These are phyloP conservation scores for Colletotrichum cereale DNA, from an alignment of 2,329 filamentous ascomycete species.

Conservation along the genomic window DNA sequence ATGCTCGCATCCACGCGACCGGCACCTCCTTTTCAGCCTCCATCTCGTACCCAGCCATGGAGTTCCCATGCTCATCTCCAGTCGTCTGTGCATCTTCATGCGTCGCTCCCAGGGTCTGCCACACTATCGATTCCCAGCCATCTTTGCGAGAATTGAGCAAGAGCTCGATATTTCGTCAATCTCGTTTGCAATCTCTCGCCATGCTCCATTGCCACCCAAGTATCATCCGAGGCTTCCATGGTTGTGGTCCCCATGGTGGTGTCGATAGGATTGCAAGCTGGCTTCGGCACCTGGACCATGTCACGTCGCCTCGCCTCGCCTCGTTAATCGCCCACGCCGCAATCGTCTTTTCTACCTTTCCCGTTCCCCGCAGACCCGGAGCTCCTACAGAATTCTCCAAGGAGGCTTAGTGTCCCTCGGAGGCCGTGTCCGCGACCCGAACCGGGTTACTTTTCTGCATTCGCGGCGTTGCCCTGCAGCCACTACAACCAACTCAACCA, in stretches of 20 bases:
- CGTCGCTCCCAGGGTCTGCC: conserved; percentile 15
- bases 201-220: conserved; percentile 22
- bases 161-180: conserved; percentile 33
- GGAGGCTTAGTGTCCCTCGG: background rate
- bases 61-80: conserved; percentile 40
- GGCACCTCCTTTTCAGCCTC: conserved; percentile 38
- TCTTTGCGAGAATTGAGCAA: conserved; percentile 17
- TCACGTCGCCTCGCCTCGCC: conserved; percentile 31
- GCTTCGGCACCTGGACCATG: conserved; percentile 28
- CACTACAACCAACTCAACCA: background rate
- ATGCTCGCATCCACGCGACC: conserved; percentile 31
- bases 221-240: conserved; percentile 17
- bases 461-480: background rate
- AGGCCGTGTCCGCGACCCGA: background rate
- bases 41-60: conserved; percentile 34
- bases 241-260: conserved; percentile 20
- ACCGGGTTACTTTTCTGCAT: conserved; percentile 16
- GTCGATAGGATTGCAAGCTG: conserved; percentile 16
- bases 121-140: conserved; percentile 15
- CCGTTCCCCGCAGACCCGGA: conserved; percentile 32
- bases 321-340: conserved; percentile 35
- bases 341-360: conserved; percentile 17
- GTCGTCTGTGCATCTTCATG: conserved; percentile 41
- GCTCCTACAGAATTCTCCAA: background rate
- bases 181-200: conserved; percentile 31